Percentiles rank a stretch among this genome's conserved stretches.
Evolutionary conservation across 805 yeast species (phyloP).

Genomic region (Maudiozyma serrabonitensis): DNA sequence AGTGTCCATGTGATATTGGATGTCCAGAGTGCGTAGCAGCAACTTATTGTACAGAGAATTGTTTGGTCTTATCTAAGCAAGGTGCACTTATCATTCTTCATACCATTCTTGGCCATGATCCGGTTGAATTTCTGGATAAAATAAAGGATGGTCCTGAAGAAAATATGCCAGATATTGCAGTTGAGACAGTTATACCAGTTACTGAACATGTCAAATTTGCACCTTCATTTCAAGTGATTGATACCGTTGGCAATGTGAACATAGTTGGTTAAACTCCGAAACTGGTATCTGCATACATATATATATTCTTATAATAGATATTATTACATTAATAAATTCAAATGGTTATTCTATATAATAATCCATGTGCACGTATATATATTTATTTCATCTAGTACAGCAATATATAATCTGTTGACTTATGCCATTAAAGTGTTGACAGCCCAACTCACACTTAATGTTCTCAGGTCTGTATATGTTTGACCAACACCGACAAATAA

Average conservation of each 20-base stretch:
- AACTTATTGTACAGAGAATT: slow-evolving; percentile 68
- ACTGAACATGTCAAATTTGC: slow-evolving; percentile 51
- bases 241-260: slow-evolving; percentile 18
- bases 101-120: slow-evolving; percentile 45
- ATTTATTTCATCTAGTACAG: not conserved
- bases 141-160: slow-evolving; percentile 66
- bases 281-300: slow-evolving; percentile 1
- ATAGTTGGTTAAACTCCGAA: not conserved
- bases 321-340: not conserved
- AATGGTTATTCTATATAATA: not conserved
- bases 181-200: slow-evolving; percentile 60
- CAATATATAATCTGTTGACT: slow-evolving; percentile 1
- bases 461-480: slow-evolving; percentile 87
- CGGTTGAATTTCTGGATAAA: slow-evolving; percentile 16
- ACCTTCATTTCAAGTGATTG: slow-evolving; percentile 47
- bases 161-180: slow-evolving; percentile 55
- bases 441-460: slow-evolving; percentile 86
- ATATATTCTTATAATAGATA: not conserved
- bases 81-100: slow-evolving; percentile 70
- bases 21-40: slow-evolving; percentile 81
- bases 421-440: slow-evolving; percentile 72
- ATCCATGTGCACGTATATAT: not conserved
- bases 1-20: slow-evolving; percentile 62
- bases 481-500: slow-evolving; percentile 95
- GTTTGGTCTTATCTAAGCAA: slow-evolving; percentile 76